Base-by-base conservation (phyloP, 1,284 basidiomycete genomes). In the Mycosarcoma maydis region DNA sequence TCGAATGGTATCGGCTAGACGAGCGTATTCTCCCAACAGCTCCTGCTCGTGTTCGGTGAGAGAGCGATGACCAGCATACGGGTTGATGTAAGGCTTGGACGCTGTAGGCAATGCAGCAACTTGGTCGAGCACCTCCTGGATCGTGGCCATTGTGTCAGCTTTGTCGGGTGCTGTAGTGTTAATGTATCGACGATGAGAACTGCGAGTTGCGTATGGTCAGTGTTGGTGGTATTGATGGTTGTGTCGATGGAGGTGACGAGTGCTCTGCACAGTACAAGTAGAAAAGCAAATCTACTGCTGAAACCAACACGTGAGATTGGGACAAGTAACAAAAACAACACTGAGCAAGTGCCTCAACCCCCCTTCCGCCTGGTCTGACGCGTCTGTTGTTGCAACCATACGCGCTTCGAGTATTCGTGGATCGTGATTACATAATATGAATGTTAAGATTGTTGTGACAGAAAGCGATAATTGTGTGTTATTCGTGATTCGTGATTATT, bases 11-110 rank as follows among this genome's bases (percentile, higher is more conserved):
- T 62, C 69, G 10, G 79, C 78, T 2, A 80, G 68, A 26, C 76
- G 61, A 46, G 75, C 75, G 29, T 80, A 80, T 47, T 80, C 78
- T 49, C 76, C 76, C 10, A 80, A 50, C 6, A 80, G 60, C 40
- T 72, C 72, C 43, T 74, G 69, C 58, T 80, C 76, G 30, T 51
- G 55, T 33, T 62, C 55, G 16, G 62, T 58, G 30, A 80, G 70
- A 6, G 56, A 51, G 14, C 76, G 54, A 38, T 80, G 68, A 26
- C 76, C 74, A 6, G 70, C 62, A 37, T 80, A 80, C 3, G 78
- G 78, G 50, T 80, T 80, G 47, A 65, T 45, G 49, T 65, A 70
- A 27, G 70, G 61, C 24, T 52, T 49, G 16, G 54, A 44, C 23
- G 62, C 45, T 14, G 49, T 44, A 13, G 67, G 60, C 9, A 70